Evolutionary conservation across 2,329 filamentous ascomycete species (phyloP).

Genomic region (Trichoderma simmonsii): DNA sequence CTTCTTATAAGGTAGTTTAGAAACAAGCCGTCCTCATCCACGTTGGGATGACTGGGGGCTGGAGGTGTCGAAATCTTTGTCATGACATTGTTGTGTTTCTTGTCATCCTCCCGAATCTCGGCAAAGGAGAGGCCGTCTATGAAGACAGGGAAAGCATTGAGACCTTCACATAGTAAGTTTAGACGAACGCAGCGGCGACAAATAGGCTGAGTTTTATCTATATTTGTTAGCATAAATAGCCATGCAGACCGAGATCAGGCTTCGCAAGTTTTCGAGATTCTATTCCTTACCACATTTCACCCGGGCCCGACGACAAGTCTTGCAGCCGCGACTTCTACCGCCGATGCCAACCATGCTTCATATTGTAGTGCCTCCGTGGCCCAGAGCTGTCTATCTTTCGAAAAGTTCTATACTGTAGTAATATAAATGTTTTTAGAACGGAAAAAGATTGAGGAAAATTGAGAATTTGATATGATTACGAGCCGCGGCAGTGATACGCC

Average conservation of each 20-base stretch:
- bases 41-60: neutral
- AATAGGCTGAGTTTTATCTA: neutral
- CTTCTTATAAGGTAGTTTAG: neutral
- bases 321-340: conserved; percentile 2
- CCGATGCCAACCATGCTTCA: neutral
- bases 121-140: neutral
- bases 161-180: neutral
- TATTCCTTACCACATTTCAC: neutral
- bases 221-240: neutral
- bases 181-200: neutral
- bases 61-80: neutral
- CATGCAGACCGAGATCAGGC: neutral
- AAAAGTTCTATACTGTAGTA: neutral
- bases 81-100: neutral
- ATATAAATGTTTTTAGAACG: neutral
- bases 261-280: neutral
- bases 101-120: neutral
- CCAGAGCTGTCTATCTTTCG: neutral
- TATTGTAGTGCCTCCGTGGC: neutral
- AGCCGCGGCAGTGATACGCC: neutral
- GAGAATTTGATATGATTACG: neutral
- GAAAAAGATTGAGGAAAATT: neutral
- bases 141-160: neutral
- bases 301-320: conserved; percentile 2
- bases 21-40: neutral